These are phyloP conservation scores for Globisporangium irregulare DNA, from an alignment of 352 stramenopile species.

Conservation along the genomic window DNA sequence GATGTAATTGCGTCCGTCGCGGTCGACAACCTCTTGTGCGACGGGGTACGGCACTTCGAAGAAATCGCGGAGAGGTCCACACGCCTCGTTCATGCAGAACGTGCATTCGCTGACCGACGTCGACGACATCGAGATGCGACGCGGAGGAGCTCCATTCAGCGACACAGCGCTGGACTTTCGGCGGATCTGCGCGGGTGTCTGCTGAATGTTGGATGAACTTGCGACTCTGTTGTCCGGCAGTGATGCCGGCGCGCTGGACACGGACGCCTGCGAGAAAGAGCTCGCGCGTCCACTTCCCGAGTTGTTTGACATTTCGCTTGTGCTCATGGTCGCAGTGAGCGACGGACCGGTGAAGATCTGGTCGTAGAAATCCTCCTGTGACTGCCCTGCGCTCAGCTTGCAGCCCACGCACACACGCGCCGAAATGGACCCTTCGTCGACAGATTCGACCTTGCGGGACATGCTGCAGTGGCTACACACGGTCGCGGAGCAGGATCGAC, in stretches of 20 bases:
- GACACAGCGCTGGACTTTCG: slow-evolving; percentile 60
- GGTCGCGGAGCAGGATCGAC: slow-evolving; percentile 61
- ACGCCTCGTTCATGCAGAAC: slow-evolving; percentile 70
- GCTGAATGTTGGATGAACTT: slow-evolving; percentile 27
- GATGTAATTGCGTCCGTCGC: slow-evolving; percentile 44
- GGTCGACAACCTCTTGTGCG: slow-evolving; percentile 50
- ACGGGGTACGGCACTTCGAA: slow-evolving; percentile 74
- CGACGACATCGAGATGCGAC: slow-evolving; percentile 16
- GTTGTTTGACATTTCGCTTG: slow-evolving; percentile 17
- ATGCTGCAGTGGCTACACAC: slow-evolving; percentile 82
- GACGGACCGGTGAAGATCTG: slow-evolving; percentile 64
- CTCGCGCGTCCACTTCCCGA: slow-evolving; percentile 42
- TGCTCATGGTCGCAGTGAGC: slow-evolving; percentile 16
- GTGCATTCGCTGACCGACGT: slow-evolving; percentile 33
- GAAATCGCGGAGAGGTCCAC: slow-evolving; percentile 56
- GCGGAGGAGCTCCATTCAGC: slow-evolving; percentile 25
- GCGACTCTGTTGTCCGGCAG: slow-evolving; percentile 31
- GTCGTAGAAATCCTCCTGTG: slow-evolving; percentile 80
- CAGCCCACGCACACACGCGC: slow-evolving; percentile 80
- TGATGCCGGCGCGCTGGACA: slow-evolving; percentile 26
- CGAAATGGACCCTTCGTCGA: slow-evolving; percentile 48
- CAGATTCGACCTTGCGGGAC: slow-evolving; percentile 48
- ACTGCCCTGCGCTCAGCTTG: slow-evolving; percentile 68
- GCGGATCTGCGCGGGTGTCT: slow-evolving; percentile 27
- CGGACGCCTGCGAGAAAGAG: slow-evolving; percentile 43